Evolutionary conservation across 2,329 filamentous ascomycete genomes (phyloP).

Genomic region (Taxawa tesnikishii): DNA sequence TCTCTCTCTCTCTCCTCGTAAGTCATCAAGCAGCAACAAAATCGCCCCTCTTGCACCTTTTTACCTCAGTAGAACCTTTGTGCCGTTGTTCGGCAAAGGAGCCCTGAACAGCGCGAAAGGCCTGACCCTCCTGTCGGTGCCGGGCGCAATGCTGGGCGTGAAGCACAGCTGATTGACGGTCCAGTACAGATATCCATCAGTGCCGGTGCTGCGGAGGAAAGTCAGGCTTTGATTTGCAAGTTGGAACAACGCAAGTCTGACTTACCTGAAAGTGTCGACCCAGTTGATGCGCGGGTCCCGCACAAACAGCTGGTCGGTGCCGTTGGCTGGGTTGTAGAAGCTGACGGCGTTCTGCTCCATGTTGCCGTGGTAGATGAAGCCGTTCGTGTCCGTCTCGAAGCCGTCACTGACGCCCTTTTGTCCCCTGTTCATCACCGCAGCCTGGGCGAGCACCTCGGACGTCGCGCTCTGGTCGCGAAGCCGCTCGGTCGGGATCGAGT

Average conservation of each 20-base stretch:
- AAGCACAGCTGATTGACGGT: constrained; percentile 39
- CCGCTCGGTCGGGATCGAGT: constrained; percentile 30
- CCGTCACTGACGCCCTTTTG: constrained; percentile 41
- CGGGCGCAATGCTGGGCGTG: constrained; percentile 23
- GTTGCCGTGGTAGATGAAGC: constrained; percentile 36
- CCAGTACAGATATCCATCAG: constrained; percentile 40
- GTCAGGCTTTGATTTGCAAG: background rate
- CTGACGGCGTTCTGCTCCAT: constrained; percentile 37
- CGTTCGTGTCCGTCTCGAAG: constrained; percentile 39
- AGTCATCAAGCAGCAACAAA: no score
- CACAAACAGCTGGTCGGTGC: constrained; percentile 29
- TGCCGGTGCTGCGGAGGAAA: constrained; percentile 13
- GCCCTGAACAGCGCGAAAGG: constrained; percentile 32
- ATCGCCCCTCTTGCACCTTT: background rate
- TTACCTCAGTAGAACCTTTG: constrained; percentile 16
- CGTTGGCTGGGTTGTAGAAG: constrained; percentile 34
- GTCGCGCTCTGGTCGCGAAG: constrained; percentile 25
- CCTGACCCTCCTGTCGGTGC: constrained; percentile 28
- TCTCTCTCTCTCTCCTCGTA: no score
- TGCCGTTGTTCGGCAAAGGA: constrained; percentile 28
- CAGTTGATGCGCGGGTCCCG: constrained; percentile 36
- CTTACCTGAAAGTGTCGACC: constrained; percentile 34
- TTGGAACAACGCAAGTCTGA: no score
- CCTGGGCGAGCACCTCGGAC: constrained; percentile 32
- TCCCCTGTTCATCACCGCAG: constrained; percentile 28